These are phyloP conservation scores for Microdochium bolleyi DNA, from an alignment of 2,329 filamentous ascomycete species.

Conservation along the genomic window DNA sequence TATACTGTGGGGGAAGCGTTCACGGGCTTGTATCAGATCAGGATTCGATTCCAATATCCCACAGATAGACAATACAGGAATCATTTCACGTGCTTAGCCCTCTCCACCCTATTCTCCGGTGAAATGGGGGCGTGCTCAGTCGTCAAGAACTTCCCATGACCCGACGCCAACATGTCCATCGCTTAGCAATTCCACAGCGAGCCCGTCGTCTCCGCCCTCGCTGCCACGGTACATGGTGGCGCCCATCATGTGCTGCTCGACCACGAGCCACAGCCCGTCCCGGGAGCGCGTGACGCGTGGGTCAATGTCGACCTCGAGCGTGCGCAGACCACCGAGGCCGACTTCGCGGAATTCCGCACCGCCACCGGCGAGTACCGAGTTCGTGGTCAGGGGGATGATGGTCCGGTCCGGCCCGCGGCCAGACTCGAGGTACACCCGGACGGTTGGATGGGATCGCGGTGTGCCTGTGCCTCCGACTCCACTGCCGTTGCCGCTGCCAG, in stretches of 20 bases:
- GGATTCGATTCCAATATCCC: no score
- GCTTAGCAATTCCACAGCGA: constrained; percentile 45
- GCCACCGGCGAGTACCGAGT: constrained; percentile 26
- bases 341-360: constrained; percentile 67
- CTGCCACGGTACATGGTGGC: neutral
- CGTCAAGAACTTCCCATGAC: constrained; percentile 29
- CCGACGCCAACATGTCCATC: constrained; percentile 36
- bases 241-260: constrained; percentile 49
- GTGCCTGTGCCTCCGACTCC: constrained; percentile 7
- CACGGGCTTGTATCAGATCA: no score
- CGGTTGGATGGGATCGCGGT: constrained; percentile 23
- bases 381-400: constrained; percentile 52
- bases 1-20: no score
- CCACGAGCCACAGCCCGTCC: constrained; percentile 64
- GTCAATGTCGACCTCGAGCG: constrained; percentile 66
- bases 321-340: constrained; percentile 54
- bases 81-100: no score
- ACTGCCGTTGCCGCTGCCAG: constrained; percentile 27
- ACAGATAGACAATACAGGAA: no score
- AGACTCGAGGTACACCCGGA: constrained; percentile 66
- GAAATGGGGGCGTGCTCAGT: no score
- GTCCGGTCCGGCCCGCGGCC: constrained; percentile 63
- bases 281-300: constrained; percentile 47
- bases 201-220: constrained; percentile 23
- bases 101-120: no score